Evolutionary conservation across 768 basidiomycete genomes (phyloP), one percentile per base, ranked within the genome.

Genomic region (Calocera cornea): DNA sequence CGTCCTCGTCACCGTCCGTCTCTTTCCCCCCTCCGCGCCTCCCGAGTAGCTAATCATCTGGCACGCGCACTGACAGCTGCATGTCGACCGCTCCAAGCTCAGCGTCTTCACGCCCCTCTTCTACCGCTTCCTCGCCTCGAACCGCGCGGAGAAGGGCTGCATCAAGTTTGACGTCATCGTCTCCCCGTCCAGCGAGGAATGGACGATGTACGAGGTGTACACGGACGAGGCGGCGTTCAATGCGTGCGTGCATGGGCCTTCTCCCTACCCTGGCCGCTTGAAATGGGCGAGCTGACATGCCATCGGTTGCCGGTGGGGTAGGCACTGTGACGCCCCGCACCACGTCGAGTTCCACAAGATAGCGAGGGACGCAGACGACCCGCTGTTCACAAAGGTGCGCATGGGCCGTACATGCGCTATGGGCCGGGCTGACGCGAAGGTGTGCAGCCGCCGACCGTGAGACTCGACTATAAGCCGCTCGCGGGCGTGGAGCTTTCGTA

Each of bases 361-460:
- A 3, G 54, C 54, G 54, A 60, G 54, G 54, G 54, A 60, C 14
- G 54, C 5, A 27, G 22, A 14, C 5, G 54, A 60, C 54, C 54
- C 54, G 16, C 31, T 60, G 54, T 60, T 60, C 54, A 60, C 54
- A 16, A 60, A 60, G 54, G 44, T 47, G 44, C 44, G 44, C 44
- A 17, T 19, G 16, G 5, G 3, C 44, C 16, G 8, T 47, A 17
- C 8, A 3, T 8, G 8, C 16, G 44, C 24, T 10, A 41, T 47
- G 16, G 16, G 44, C 19, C 44, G 44, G 16, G 44, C 24, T 3
- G 8, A 8, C 5, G 44, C 44, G 7, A 47, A 47, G 5, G 24
- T 19, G 24, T 8, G 44, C 19, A 47, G 44, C 54, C 54, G 31
- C 54, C 54, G 31, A 60, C 27, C 7, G 54, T 60, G 27, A 27